These are phyloP conservation scores for Myriosclerotinia curreyana DNA, from an alignment of 2,329 filamentous ascomycete species.

Conservation along the genomic window DNA sequence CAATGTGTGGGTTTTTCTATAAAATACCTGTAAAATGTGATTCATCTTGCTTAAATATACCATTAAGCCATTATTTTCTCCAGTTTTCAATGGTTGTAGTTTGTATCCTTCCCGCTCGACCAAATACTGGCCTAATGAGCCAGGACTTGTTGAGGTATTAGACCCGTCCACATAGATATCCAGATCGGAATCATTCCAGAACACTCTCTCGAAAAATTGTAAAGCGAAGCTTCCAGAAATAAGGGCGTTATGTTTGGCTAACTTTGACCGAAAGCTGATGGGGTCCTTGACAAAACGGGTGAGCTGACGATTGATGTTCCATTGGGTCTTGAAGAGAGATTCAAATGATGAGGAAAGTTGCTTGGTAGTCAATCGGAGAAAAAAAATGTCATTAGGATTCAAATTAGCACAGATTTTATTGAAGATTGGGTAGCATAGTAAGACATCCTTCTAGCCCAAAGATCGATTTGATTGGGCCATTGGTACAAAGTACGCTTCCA, in stretches of 20 bases:
- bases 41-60: neutral
- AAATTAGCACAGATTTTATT: slow-evolving; percentile 2
- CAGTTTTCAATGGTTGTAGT: neutral
- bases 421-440: slow-evolving; percentile 5
- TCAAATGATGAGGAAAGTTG: neutral
- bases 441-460: neutral
- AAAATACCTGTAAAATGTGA: neutral
- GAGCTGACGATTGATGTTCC: neutral
- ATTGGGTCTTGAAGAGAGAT: neutral
- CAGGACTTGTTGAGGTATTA: neutral
- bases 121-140: neutral
- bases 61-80: neutral
- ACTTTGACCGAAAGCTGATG: slow-evolving; percentile 2
- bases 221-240: slow-evolving; percentile 24
- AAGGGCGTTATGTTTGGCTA: slow-evolving; percentile 11
- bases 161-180: slow-evolving; percentile 20
- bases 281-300: neutral
- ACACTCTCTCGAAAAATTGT: slow-evolving; percentile 21
- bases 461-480: neutral
- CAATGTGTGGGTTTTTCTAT: neutral
- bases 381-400: neutral
- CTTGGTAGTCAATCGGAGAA: neutral
- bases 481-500: no score
- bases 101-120: neutral
- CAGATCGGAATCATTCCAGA: slow-evolving; percentile 21